Evolutionary conservation across 2,329 filamentous ascomycete genomes (phyloP), one percentile per base, ranked within the genome.

Genomic region (Neobulgaria alba): DNA sequence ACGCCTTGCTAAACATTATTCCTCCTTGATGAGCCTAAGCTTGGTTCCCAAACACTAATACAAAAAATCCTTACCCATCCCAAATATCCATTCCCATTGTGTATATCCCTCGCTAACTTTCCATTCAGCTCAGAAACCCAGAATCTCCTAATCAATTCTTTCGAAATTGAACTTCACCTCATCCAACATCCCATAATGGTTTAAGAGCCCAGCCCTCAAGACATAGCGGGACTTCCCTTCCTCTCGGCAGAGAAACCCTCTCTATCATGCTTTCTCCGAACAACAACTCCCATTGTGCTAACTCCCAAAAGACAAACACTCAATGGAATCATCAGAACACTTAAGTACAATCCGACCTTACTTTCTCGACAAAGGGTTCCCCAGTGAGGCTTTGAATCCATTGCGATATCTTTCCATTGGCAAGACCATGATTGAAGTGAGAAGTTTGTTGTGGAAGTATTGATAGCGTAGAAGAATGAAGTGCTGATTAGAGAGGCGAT

Each of bases 341-440:
- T 66, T 33, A 81, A 61, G 49, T 71, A 72, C 19, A 79, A 57
- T 2, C 67, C 70, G 3, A 68, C 70, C 53, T 67, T 66, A 59
- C 67, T 75, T 60, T 79, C 68, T 45, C 60, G 65, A 60, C 77
- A 81, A 36, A 81, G 59, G 0, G 67, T 68, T 12, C 65, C 67
- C 53, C 77, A 81, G 53, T 74, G 64, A 20, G 77, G 75, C 46
- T 67, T 60, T 26, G 62, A 55, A 12, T 53, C 51, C 72, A 79
- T 77, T 45, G 61, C 57, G n/a, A 78, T 61, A 16, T 63, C 53
- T 7, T 62, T 59, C 76, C 77, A 81, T 47, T 73, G 73, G 58
- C 77, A 81, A 30, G 68, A 72, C 77, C 77, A 81, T 58, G 72
- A 77, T 54, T 78, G 65, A 9, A 80, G 59, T 5, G 73, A 75